These are phyloP conservation scores for Miscanthus lutarioriparius DNA, from an alignment of 176 grass and related monocot genomes.

Conservation along the genomic window DNA sequence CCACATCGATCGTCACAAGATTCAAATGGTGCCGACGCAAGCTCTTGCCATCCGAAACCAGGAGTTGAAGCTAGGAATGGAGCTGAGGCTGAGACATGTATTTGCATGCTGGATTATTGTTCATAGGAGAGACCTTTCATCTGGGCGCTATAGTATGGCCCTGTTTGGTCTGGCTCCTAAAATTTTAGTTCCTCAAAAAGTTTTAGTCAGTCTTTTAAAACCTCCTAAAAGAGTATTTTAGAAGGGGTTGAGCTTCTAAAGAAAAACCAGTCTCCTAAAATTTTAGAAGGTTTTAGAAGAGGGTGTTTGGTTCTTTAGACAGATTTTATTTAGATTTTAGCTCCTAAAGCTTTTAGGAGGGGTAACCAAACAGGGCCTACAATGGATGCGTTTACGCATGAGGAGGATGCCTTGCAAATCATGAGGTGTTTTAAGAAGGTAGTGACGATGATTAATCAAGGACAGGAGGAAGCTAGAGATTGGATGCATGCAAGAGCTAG, in stretches of 20 bases:
- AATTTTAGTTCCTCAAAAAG: too few relatives aligned
- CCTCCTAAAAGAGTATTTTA: too few relatives aligned
- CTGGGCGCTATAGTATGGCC: conserved; percentile 14
- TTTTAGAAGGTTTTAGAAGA: too few relatives aligned
- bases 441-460: background rate
- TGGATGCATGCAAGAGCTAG: conserved; percentile 37
- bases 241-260: too few relatives aligned
- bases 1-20: conserved; percentile 14
- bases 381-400: conserved; percentile 35
- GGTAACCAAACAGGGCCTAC: too few relatives aligned
- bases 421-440: background rate
- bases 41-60: conserved; percentile 17
- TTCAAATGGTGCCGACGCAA: conserved; percentile 17
- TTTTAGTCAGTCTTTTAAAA: too few relatives aligned
- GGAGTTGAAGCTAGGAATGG: background rate
- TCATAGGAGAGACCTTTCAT: conserved; percentile 31
- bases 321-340: too few relatives aligned
- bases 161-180: too few relatives aligned
- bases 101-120: conserved; percentile 26
- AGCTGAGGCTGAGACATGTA: background rate
- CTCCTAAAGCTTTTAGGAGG: too few relatives aligned
- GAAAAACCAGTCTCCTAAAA: too few relatives aligned
- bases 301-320: too few relatives aligned
- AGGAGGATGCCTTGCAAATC: background rate
- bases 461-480: background rate